Evolutionary conservation across 2,329 filamentous ascomycete genomes (phyloP).

Genomic region (Phaeosphaeriaceae sp.): DNA sequence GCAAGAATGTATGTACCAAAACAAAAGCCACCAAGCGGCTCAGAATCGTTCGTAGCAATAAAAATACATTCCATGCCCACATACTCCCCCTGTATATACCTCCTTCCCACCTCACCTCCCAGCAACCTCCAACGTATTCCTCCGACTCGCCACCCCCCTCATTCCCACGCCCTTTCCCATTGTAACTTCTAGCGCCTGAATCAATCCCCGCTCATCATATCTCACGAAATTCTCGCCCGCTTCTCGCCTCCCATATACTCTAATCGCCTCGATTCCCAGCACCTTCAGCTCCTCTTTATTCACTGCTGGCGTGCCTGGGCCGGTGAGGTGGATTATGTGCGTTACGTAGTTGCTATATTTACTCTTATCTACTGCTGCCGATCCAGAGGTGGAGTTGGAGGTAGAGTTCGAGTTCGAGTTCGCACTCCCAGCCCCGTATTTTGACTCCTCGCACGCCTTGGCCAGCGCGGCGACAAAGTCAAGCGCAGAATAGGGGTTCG

Average conservation of each 20-base stretch:
- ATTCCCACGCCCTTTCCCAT: constrained; percentile 69
- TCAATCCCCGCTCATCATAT: constrained; percentile 79
- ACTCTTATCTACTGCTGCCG: constrained; percentile 26
- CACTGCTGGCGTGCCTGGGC: constrained; percentile 71
- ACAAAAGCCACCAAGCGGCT: too few relatives aligned
- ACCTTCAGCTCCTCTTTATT: constrained; percentile 68
- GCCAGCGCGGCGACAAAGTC: constrained; percentile 86
- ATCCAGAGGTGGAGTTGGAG: too few relatives aligned
- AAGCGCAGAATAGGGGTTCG: constrained; percentile 70
- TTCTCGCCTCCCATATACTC: constrained; percentile 74
- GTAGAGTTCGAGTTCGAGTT: too few relatives aligned
- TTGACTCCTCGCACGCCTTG: constrained; percentile 64
- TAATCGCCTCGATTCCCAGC: constrained; percentile 78
- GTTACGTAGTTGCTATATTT: constrained; percentile 76
- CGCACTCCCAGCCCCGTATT: too few relatives aligned
- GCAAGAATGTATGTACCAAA: too few relatives aligned
- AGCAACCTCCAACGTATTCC: constrained; percentile 60
- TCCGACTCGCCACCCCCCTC: constrained; percentile 60
- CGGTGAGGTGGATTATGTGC: constrained; percentile 82
- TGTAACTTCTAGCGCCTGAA: constrained; percentile 78
- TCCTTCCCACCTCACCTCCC: constrained; percentile 6
- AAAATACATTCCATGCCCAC: too few relatives aligned
- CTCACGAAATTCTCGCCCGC: constrained; percentile 63
- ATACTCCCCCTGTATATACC: too few relatives aligned
- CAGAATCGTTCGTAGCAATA: too few relatives aligned